phyloP scores from a whole-genome alignment of 495 filamentous ascomycete genomes.

The Podospora bellae-mahoneyi region DNA sequence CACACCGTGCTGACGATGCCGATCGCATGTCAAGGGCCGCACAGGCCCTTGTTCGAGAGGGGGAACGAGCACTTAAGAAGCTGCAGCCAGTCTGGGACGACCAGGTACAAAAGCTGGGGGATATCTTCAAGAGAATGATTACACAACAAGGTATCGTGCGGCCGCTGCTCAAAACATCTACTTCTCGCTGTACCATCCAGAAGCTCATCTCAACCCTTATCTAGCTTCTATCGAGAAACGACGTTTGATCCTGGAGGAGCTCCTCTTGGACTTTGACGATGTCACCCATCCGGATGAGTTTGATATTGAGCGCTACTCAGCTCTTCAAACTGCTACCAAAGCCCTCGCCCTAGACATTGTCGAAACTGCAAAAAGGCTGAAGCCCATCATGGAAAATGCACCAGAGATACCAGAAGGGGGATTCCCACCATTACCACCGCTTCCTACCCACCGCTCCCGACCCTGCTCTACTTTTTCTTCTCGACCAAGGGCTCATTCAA shows the following conservation, averaged over 20 bases:
- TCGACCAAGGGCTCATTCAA: constrained; percentile 10
- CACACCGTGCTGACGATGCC: constrained; percentile 19
- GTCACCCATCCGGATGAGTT: constrained; percentile 35
- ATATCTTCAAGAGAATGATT: constrained; percentile 34
- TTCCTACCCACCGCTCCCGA: constrained; percentile 16
- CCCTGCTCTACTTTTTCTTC: constrained; percentile 4
- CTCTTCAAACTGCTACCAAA: constrained; percentile 37
- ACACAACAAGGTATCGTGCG: constrained; percentile 32
- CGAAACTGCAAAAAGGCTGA: constrained; percentile 35
- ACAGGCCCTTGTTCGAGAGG: constrained; percentile 33
- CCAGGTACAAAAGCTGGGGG: constrained; percentile 34
- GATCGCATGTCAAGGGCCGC: constrained; percentile 32
- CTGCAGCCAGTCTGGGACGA: constrained; percentile 36
- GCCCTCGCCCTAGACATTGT: constrained; percentile 37
- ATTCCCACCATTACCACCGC: constrained; percentile 30
- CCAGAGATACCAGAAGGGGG: constrained; percentile 15
- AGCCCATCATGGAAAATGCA: constrained; percentile 19
- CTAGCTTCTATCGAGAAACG: constrained; percentile 31
- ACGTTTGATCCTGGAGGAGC: constrained; percentile 35
- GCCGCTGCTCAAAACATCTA: not conserved
- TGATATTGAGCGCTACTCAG: constrained; percentile 28
- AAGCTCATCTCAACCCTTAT: not conserved
- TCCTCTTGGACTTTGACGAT: constrained; percentile 42
- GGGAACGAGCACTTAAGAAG: constrained; percentile 35
- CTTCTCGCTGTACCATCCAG: not conserved